Evolutionary conservation across 306 rosid species (phyloP).

Genomic region (Citrullus colocynthis): DNA sequence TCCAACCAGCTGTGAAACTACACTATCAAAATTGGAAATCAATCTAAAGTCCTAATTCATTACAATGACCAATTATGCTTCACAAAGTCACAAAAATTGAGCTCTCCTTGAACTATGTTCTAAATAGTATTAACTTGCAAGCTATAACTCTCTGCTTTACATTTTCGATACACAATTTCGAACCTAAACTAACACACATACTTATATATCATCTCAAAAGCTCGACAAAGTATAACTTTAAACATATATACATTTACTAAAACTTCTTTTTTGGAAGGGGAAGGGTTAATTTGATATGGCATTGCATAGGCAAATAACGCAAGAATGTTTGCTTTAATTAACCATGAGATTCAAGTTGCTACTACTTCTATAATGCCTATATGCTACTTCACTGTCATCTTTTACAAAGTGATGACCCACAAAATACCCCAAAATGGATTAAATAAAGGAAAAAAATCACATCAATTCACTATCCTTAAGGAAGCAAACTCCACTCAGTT

Average conservation of each 20-base stretch:
- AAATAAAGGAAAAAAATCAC: background rate
- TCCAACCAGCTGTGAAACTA: too few relatives aligned
- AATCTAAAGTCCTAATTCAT: background rate
- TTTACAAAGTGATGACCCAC: constrained; percentile 7
- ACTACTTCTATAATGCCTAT: background rate
- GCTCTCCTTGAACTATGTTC: background rate
- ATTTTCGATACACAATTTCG: background rate
- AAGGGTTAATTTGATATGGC: background rate
- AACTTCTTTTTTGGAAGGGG: background rate
- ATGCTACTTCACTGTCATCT: constrained; percentile 8
- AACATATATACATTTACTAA: background rate
- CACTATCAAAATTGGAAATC: too few relatives aligned
- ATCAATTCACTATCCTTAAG: background rate
- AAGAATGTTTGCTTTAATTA: background rate
- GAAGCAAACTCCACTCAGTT: background rate
- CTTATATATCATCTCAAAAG: background rate
- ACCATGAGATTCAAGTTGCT: background rate
- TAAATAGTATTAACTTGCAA: background rate
- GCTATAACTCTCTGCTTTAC: background rate
- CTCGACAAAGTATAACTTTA: background rate
- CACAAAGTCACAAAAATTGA: background rate
- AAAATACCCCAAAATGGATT: constrained; percentile 2
- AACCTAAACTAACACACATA: background rate
- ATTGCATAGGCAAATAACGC: background rate
- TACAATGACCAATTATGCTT: background rate